A percentile compares a stretch with the other conserved stretches of the same genome.
Conservation (phyloP, 169 alveolate species). For the Eimeria acervulina region DNA sequence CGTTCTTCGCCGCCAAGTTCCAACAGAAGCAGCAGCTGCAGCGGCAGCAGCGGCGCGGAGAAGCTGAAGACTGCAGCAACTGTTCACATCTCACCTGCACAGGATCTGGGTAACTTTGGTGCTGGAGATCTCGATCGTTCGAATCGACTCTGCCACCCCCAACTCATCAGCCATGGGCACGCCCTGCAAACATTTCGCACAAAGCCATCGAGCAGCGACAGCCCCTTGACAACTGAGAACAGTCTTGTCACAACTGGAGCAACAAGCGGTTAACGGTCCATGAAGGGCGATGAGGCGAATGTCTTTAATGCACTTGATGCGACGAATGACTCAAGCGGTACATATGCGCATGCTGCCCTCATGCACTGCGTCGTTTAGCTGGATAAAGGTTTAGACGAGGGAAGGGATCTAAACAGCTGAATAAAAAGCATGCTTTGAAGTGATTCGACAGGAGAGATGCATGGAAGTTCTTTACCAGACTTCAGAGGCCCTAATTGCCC, state of each 20-base stretch:
- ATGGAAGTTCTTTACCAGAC: neutral
- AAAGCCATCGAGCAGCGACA: neutral
- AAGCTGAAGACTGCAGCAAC: neutral
- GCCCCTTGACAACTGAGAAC: neutral
- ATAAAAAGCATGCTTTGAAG: neutral
- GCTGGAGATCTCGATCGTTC: constrained; percentile 96
- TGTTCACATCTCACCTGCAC: constrained; percentile 15
- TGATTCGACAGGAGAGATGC: neutral
- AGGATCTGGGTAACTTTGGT: constrained; percentile 90
- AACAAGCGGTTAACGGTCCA: neutral
- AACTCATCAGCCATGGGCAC: constrained; percentile 98
- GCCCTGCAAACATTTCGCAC: constrained; percentile 75
- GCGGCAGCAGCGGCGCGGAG: neutral
- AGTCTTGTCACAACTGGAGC: neutral
- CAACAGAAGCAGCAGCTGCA: neutral
- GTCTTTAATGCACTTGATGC: neutral
- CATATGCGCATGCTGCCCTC: neutral
- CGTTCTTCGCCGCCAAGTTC: neutral
- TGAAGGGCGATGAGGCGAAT: neutral
- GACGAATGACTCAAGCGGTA: neutral
- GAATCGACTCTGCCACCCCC: constrained; percentile 96
- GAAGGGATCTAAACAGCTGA: neutral
- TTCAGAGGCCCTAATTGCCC: neutral
- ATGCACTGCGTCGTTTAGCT: neutral
- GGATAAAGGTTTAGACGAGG: neutral